Base-by-base conservation (phyloP, 179 eudicot species). In the Silene coronaria region DNA sequence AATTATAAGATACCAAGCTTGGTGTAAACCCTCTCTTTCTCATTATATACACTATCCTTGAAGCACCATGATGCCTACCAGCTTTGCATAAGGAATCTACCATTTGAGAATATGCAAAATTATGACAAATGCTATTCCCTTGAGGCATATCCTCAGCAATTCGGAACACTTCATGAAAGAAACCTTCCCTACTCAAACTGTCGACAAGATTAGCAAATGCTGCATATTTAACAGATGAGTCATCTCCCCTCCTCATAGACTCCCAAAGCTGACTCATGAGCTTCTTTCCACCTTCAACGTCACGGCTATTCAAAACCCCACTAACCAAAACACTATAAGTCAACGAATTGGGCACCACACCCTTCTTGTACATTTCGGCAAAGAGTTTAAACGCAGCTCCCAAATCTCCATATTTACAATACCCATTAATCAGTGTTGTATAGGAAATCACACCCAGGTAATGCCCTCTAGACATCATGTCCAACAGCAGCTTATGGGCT, bases 71-170 rank as follows among this genome's bases (percentile, higher is more conserved):
- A 76, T 69, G 62, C 75, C 68, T 73, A 67, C 77, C 81, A 70
- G 60, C 86, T 82, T 75, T 78, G 61, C 83, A 89, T 13, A 95
- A 83, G 1, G 99, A 87, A 85, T 90, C 92, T 30, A 92, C 78
- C 89, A 92, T 88, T 72, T 92, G 88, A 21, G 86, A 90, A 78
- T 85, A 92, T 6, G 91, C 91, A 81, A 91, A 90, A 24, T 84
- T 92, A 80, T 85, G 81, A 30, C 77, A 30, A 13, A 95, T 82
- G 67, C 84, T 82, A 75, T 71, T 83, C 51, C 78, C 86, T 32
- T 85, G 84, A 38, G 84, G 86, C 85, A 83, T 81, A 61, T 77
- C 82, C 36, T 85, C 88, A 53, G 85, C 85, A 71, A 85, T 85
- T 57, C 22, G 51, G 53, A 83, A 85, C 65, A 85, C 78, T 73